phyloP scores from a whole-genome alignment of 257 asterid species.

The Capsicum chinense region DNA sequence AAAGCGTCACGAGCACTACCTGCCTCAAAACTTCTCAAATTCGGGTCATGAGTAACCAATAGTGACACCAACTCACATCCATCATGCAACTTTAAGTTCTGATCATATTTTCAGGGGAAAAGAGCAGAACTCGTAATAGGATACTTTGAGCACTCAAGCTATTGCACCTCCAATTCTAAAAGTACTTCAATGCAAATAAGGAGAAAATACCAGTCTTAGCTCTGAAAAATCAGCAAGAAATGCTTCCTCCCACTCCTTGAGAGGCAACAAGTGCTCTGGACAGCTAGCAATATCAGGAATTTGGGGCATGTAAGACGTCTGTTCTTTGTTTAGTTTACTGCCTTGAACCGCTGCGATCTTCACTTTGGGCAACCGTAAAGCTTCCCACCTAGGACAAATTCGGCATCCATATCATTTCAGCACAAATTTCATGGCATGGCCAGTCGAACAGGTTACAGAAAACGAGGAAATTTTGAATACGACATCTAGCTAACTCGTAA shows the following conservation, averaged over 20 bases:
- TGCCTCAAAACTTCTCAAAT: background rate
- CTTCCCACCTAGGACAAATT: slow-evolving; percentile 72
- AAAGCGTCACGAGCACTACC: slow-evolving; percentile 11
- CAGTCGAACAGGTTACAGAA: slow-evolving; percentile 6
- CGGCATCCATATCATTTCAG: slow-evolving; percentile 24
- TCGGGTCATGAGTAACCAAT: slow-evolving; percentile 4
- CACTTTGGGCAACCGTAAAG: slow-evolving; percentile 77
- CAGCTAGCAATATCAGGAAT: slow-evolving; percentile 85
- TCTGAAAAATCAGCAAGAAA: slow-evolving; percentile 84
- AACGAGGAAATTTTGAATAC: background rate
- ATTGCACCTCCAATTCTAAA: background rate
- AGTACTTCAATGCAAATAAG: background rate
- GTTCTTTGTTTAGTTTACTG: slow-evolving; percentile 58
- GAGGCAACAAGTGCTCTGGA: slow-evolving; percentile 74
- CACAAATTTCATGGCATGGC: background rate
- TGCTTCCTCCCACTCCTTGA: slow-evolving; percentile 89
- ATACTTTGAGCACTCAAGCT: background rate
- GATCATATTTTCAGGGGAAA: slow-evolving; percentile 5
- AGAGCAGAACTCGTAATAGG: slow-evolving; percentile 21
- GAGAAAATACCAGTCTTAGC: slow-evolving; percentile 68
- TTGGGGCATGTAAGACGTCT: slow-evolving; percentile 84
- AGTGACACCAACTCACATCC: slow-evolving; percentile 18
- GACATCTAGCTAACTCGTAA: background rate
- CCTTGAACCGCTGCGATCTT: slow-evolving; percentile 59
- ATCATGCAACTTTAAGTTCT: slow-evolving; percentile 21